Evolutionary conservation across 2,329 filamentous ascomycete species (phyloP).

Genomic region (Ophiocordyceps camponoti-saundersi): DNA sequence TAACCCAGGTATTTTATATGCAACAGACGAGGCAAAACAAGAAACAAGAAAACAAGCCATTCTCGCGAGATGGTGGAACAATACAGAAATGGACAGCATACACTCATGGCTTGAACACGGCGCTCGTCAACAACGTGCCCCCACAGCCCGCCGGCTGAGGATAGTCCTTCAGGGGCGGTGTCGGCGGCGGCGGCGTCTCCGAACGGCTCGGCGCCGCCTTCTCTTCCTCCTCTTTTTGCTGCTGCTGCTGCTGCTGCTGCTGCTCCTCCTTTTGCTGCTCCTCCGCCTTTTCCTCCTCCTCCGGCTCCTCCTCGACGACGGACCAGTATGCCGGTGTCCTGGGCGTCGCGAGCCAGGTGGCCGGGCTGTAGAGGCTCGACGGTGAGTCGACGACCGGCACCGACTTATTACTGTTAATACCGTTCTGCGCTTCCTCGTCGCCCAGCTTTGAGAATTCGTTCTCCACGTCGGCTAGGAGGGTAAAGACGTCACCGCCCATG

Average conservation of each 20-base stretch:
- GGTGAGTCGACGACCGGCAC: background rate
- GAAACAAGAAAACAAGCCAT: background rate
- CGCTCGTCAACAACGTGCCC: slow-evolving; percentile 28
- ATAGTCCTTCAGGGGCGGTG: slow-evolving; percentile 15
- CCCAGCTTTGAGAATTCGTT: slow-evolving; percentile 21
- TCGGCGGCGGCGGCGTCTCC: slow-evolving; percentile 13
- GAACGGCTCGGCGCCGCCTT: background rate
- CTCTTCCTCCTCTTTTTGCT: background rate
- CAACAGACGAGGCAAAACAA: background rate
- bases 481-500: slow-evolving; percentile 49
- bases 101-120: slow-evolving; percentile 28
- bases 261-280: no score
- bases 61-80: background rate
- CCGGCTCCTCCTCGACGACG: background rate
- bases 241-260: no score
- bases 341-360: background rate
- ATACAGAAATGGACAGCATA: no score
- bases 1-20: background rate
- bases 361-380: background rate
- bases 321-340: background rate
- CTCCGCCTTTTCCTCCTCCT: background rate
- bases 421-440: slow-evolving; percentile 4
- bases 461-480: slow-evolving; percentile 50
- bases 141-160: slow-evolving; percentile 11
- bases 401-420: background rate